Base-by-base conservation (phyloP, 306 rosid species). In the Malus sylvestris region DNA sequence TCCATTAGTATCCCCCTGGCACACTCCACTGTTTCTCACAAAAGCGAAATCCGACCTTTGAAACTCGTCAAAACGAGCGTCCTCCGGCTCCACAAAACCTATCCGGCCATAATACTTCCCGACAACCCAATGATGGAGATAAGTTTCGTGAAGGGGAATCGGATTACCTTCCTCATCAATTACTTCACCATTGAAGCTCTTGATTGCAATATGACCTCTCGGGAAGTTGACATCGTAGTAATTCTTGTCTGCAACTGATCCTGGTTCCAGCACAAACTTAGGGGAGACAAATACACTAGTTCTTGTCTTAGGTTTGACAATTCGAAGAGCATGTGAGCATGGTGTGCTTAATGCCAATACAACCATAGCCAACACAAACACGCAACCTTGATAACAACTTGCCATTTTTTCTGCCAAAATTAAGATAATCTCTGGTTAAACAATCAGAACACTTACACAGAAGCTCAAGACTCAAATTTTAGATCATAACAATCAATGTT, bases 51-150 rank as follows among this genome's bases (percentile, higher is more conserved):
- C 80, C 18, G 93, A 72, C 3, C 69, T 1, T 0, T 46, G 20
- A 70, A 64, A 76, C 2, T 67, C 11, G 30, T 71, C 32, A 29
- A 67, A 77, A 9, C 38, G 65, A 70, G 77, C 78, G 46, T 76
- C 15, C 8, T 33, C 65, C 15, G 79, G 72, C n/a, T 67, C 45
- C 67, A 71, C 30, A 19, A 60, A 78, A 81, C 71, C 53, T 57
- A 51, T 81, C n/a, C 46, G 73, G 42, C 70, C 71, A 55, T 72
- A 23, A 71, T 75, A 89, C 68, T 82, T 76, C 4, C 0, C 29
- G 35, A 90, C 25, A 77, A 42, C 30, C 96, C 96, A 93, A 30
- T 93, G 98, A 16, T 93, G 98, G 57, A 93, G 85, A 79, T 90
- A 93, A 70, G 95, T 86, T 78, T 93, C 93, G 2, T 87, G 87